Conservation (phyloP, 345 rosid genomes). For the Microthlaspi erraticum region DNA sequence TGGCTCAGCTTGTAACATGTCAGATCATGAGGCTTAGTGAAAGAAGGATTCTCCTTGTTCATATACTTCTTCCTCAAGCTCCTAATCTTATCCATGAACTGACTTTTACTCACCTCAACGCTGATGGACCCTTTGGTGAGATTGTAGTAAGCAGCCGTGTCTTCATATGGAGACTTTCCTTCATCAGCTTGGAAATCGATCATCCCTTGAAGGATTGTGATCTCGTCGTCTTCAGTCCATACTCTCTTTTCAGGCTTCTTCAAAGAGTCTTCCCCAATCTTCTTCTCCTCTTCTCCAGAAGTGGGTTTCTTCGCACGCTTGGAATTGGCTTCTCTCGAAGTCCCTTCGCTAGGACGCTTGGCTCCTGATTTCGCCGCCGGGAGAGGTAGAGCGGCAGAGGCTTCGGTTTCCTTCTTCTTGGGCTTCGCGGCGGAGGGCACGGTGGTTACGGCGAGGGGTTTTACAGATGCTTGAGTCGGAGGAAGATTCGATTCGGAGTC, state of each 20-base stretch:
- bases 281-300: constrained; percentile 11
- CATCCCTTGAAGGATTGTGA: constrained; percentile 49
- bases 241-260: constrained; percentile 44
- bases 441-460: constrained; percentile 30
- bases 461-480: constrained; percentile 41
- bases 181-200: constrained; percentile 43
- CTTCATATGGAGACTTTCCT: constrained; percentile 44
- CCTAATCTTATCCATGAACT: constrained; percentile 54
- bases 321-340: not conserved
- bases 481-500: constrained; percentile 31
- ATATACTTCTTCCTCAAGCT: constrained; percentile 55
- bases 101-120: constrained; percentile 46
- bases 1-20: constrained; percentile 42
- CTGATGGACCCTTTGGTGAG: constrained; percentile 46
- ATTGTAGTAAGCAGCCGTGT: constrained; percentile 44
- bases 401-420: not conserved
- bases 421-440: constrained; percentile 7
- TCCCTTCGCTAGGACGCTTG: constrained; percentile 32
- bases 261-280: constrained; percentile 13
- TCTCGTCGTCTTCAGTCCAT: constrained; percentile 59
- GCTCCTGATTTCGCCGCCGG: constrained; percentile 33
- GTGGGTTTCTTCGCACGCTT: constrained; percentile 35
- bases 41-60: constrained; percentile 38
- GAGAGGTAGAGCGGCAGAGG: not conserved
- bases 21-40: constrained; percentile 49